Conservation (phyloP, 1,284 basidiomycete genomes). For the Naganishia liquefaciens region DNA sequence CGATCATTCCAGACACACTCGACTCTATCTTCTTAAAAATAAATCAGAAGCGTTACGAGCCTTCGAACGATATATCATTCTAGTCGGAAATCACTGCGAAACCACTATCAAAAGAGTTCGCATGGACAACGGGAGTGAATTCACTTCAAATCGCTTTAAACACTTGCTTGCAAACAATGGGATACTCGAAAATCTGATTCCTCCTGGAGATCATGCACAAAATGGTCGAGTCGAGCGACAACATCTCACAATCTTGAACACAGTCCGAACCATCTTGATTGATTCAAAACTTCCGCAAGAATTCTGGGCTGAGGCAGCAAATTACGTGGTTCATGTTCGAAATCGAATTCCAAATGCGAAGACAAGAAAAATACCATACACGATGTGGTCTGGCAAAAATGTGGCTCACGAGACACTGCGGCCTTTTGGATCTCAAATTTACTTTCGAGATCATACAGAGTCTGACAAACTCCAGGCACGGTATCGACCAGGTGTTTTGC, state of each 20-base stretch:
- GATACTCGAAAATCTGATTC: conserved; percentile 32
- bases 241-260: conserved; percentile 9
- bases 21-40: too few relatives aligned
- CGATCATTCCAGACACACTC: too few relatives aligned
- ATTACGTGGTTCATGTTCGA: conserved; percentile 32
- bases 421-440: conserved; percentile 34
- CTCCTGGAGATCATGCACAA: conserved; percentile 36
- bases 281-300: conserved; percentile 16
- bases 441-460: conserved; percentile 31
- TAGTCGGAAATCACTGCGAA: too few relatives aligned
- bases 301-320: conserved; percentile 35
- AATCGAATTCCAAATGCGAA: conserved; percentile 20
- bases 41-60: too few relatives aligned
- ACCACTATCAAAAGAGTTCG: too few relatives aligned
- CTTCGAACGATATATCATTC: too few relatives aligned
- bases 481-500: conserved; percentile 26
- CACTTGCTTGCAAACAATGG: conserved; percentile 27
- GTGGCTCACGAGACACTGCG: conserved; percentile 23
- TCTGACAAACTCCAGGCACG: conserved; percentile 32
- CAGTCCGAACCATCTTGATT: conserved; percentile 32
- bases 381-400: not conserved
- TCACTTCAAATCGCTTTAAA: not conserved
- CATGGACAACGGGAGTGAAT: too few relatives aligned
- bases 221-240: conserved; percentile 33
- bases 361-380: conserved; percentile 7